Percentiles rank a stretch among this genome's conserved stretches.
phyloP scores from a whole-genome alignment of 192 early-diverging fungal species.

The Spizellomyces punctatus region DNA sequence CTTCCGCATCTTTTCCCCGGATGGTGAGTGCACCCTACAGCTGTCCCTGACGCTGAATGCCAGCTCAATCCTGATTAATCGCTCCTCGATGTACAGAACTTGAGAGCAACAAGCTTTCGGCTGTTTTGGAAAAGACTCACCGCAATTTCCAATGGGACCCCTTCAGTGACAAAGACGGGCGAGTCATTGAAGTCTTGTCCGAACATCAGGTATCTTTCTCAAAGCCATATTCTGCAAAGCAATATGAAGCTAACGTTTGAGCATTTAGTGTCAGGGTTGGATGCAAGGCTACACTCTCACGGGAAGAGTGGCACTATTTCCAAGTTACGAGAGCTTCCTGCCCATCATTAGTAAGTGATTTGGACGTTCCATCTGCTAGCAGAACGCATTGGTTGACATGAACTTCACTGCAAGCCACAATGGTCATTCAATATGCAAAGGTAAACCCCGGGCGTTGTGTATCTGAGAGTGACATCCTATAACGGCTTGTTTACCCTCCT shows the following conservation, averaged over 20 bases:
- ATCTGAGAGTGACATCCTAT: neutral
- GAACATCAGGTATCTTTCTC: conserved; percentile 35
- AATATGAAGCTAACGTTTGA: neutral
- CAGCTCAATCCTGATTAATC: neutral
- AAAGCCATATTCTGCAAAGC: neutral
- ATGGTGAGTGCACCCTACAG: conserved; percentile 14
- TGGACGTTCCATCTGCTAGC: no score
- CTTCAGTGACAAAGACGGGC: conserved; percentile 31
- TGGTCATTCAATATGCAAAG: conserved; percentile 49
- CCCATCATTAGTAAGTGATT: conserved; percentile 33
- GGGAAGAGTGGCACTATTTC: conserved; percentile 43
- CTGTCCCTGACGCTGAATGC: neutral
- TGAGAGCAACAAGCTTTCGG: conserved; percentile 42
- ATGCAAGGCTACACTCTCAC: conserved; percentile 53
- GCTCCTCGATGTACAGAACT: conserved; percentile 15
- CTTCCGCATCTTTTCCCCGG: conserved; percentile 49
- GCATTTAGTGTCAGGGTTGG: conserved; percentile 38
- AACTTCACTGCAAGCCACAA: conserved; percentile 13
- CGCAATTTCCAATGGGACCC: conserved; percentile 48
- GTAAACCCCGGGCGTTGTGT: neutral
- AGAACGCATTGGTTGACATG: neutral
- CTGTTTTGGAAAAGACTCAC: conserved; percentile 37
- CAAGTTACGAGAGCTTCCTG: conserved; percentile 47
- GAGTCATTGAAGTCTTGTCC: conserved; percentile 46
- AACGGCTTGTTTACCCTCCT: neutral